phyloP scores from a whole-genome alignment of 106 monocot species.

The Acorus gramineus region DNA sequence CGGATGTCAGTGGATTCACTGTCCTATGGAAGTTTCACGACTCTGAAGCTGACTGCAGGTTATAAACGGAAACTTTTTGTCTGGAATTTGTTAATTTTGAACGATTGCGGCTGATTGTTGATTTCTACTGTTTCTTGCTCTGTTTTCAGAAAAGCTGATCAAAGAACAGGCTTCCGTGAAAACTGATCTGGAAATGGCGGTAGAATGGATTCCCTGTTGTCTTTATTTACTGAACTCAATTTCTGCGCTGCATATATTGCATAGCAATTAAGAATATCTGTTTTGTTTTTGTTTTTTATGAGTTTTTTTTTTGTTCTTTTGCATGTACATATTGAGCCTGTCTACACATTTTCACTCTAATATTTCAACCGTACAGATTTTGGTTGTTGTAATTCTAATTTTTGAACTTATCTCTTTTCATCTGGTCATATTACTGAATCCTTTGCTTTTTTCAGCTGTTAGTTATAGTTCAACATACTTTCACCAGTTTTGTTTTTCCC shows the following conservation, averaged over 20 bases:
- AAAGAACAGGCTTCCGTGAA: slow-evolving; percentile 94
- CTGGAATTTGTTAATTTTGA: neutral
- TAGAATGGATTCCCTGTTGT: slow-evolving; percentile 21
- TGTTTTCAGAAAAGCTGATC: slow-evolving; percentile 82
- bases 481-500: too few relatives aligned
- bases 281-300: neutral
- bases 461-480: too few relatives aligned
- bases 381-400: too few relatives aligned
- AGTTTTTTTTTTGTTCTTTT: neutral
- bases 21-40: slow-evolving; percentile 67
- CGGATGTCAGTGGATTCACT: slow-evolving; percentile 43
- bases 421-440: too few relatives aligned
- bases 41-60: slow-evolving; percentile 90
- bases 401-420: too few relatives aligned
- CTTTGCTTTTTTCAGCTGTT: too few relatives aligned
- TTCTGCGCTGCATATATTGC: too few relatives aligned
- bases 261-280: too few relatives aligned
- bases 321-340: too few relatives aligned
- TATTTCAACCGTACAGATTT: too few relatives aligned
- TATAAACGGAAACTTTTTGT: neutral
- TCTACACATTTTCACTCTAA: too few relatives aligned
- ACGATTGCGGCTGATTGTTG: slow-evolving; percentile 5
- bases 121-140: slow-evolving; percentile 14
- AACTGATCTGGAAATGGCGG: slow-evolving; percentile 90
- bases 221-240: neutral